Evolutionary conservation across 768 basidiomycete species (phyloP), one percentile per base, ranked within the genome.

Genomic region (Phlebiopsis flavidoalba): DNA sequence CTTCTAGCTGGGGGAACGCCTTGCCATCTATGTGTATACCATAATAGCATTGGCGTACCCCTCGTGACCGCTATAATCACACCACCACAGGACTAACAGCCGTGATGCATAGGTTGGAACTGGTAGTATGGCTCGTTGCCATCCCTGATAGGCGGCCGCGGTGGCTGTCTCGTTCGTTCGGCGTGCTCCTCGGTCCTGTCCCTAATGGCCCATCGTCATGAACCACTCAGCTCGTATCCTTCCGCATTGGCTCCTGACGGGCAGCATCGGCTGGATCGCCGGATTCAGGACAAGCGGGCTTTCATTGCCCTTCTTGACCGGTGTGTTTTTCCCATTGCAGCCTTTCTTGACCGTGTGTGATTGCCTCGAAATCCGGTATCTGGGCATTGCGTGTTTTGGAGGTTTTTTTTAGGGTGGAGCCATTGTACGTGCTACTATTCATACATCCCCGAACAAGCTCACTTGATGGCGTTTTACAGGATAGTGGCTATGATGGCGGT

Each of bases 51-150:
- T 81, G 24, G 76, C 66, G 77, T 76, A 58, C 12, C 72, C 66
- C 7, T 14, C 26, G 26, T 31, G 26, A 31, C 12, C 12, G 11
- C 19, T 12, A 33, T n/a, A n/a, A 33, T 37, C 26, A 8, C 22
- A 35, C n/a, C 35, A 33, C 15, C 22, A 33, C 35, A 3, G 6
- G 60, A 19, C 21, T 26, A 8, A 3, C 6, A 83, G 79, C 14
- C 72, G 3, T 3, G 26, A 6, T 31, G 26, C 6, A 31, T 31
- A 31, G 26, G 26, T 6, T 87, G 26, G 80, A 86, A 63, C 66
- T 87, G 40, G 69, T 81, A 33, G 72, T 87, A 11, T 88, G 87
- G 86, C 72, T 81, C 4, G 80, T n/a, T 81, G 0, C 80, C 82
- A 1, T 77, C 76, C 5, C 70, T 88, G 47, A 70, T 84, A 24